Base-by-base conservation (phyloP, 23 red algal genomes). In the Porphyridium purpureum region DNA sequence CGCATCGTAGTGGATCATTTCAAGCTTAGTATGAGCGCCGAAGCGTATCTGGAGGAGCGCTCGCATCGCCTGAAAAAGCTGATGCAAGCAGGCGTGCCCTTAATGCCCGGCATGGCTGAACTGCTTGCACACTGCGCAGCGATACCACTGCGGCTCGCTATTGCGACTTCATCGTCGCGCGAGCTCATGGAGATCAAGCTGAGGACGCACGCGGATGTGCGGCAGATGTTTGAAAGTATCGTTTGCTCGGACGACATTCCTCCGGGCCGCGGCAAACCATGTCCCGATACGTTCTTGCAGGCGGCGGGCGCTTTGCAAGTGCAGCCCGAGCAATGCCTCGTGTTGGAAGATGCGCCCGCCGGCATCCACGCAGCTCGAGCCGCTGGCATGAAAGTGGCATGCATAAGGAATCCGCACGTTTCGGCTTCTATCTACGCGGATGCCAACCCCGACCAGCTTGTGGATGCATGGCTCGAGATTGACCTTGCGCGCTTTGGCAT, bases 371-470 rank as follows among this genome's bases (percentile, higher is more conserved):
- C 76, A 6, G 87, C 87, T 0, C 69, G 69, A 40, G 49, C 50
- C 5, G 87, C 87, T 6, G 77, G 70, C 15, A 94, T 94, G 87
- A 63, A n/a, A n/a, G n/a, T n/a, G n/a, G n/a, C n/a, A n/a, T n/a
- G n/a, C n/a, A n/a, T n/a, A n/a, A n/a, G n/a, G n/a, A n/a, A n/a
- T n/a, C n/a, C n/a, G n/a, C n/a, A n/a, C n/a, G n/a, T n/a, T n/a
- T n/a, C n/a, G n/a, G n/a, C n/a, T n/a, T n/a, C n/a, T n/a, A n/a
- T n/a, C n/a, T n/a, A n/a, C n/a, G n/a, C n/a, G n/a, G n/a, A n/a
- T n/a, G n/a, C n/a, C n/a, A n/a, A n/a, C n/a, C n/a, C n/a, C n/a
- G n/a, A n/a, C n/a, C n/a, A n/a, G n/a, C n/a, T n/a, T n/a, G n/a
- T n/a, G n/a, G n/a, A n/a, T n/a, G n/a, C n/a, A n/a, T n/a, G n/a